A percentile compares a stretch with the other conserved stretches of the same genome.
phyloP scores from a whole-genome alignment of 2,329 filamentous ascomycete species.

The Eutypella sp. region DNA sequence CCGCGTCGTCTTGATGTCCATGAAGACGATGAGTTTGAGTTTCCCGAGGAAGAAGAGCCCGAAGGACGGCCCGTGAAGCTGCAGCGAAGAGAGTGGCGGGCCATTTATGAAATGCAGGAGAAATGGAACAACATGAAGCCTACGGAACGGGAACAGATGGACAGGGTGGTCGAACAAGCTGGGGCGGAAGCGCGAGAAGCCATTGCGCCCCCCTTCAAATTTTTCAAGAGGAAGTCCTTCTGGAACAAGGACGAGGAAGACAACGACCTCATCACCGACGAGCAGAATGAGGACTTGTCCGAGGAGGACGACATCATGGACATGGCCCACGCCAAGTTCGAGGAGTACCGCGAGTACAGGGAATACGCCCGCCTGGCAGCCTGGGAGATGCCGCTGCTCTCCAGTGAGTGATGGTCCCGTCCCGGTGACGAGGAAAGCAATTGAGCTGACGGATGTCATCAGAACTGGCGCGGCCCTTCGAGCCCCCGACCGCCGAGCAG shows the following conservation, averaged over 20 bases:
- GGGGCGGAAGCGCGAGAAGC: conserved; percentile 27
- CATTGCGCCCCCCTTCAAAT: conserved; percentile 14
- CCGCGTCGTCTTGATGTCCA: conserved; percentile 14
- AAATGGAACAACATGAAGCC: too few species aligned
- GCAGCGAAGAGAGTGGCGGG: too few species aligned
- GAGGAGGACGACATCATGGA: conserved; percentile 80
- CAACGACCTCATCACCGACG: conserved; percentile 19
- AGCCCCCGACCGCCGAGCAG: conserved; percentile 59
- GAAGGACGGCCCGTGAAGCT: too few species aligned
- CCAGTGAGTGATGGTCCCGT: conserved; percentile 56
- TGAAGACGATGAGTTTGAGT: too few species aligned
- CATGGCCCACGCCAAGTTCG: conserved; percentile 79
- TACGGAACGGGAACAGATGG: conserved; percentile 18
- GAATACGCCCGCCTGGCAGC: conserved; percentile 82
- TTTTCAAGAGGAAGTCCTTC: conserved; percentile 9
- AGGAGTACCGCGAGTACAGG: conserved; percentile 81
- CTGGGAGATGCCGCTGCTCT: conserved; percentile 92
- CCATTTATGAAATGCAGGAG: too few species aligned
- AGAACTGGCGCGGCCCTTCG: conserved; percentile 83
- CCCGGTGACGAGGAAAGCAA: not conserved
- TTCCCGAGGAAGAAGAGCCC: conserved; percentile 9
- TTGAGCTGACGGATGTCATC: conserved; percentile 10
- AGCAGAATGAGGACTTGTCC: conserved; percentile 47
- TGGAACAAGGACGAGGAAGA: conserved; percentile 26
- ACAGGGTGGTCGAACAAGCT: conserved; percentile 24